A percentile compares a stretch with the other conserved stretches of the same genome.
Evolutionary conservation across 2,329 filamentous ascomycete species (phyloP).

Genomic region (Colletotrichum sublineola): DNA sequence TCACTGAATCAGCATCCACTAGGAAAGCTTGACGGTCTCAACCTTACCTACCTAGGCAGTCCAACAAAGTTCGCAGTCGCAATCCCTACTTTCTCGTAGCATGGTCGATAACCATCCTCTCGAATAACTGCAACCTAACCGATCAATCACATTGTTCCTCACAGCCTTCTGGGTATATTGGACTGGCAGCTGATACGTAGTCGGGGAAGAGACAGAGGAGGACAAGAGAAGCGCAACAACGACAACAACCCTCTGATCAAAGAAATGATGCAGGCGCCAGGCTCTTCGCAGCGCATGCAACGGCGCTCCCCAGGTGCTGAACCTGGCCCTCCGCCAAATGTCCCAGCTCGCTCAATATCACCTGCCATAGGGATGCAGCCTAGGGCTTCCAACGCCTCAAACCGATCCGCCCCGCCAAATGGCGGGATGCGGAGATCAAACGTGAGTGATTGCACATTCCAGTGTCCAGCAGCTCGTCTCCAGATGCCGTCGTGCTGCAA

Average conservation of each 20-base stretch:
- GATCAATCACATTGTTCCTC: not conserved
- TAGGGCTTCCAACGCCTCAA: constrained; percentile 75
- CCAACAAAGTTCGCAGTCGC: constrained; percentile 1
- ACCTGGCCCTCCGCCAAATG: constrained; percentile 68
- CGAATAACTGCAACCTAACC: constrained; percentile 17
- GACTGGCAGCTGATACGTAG: not conserved
- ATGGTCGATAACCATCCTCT: constrained; percentile 16
- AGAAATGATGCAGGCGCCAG: constrained; percentile 64
- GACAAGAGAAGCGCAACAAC: constrained; percentile 8
- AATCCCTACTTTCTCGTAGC: not conserved
- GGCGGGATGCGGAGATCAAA: constrained; percentile 64
- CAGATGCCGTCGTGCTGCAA: not conserved
- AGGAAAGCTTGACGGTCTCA: constrained; percentile 16
- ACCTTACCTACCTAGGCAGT: not conserved
- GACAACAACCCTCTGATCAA: constrained; percentile 1
- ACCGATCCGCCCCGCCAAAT: constrained; percentile 64
- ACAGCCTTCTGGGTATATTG: constrained; percentile 22
- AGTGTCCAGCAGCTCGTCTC: not conserved
- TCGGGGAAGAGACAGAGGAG: constrained; percentile 35
- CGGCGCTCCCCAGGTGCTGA: constrained; percentile 75
- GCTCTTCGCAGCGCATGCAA: constrained; percentile 68
- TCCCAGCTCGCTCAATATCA: constrained; percentile 70
- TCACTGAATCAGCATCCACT: constrained; percentile 22
- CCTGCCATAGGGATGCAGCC: constrained; percentile 70
- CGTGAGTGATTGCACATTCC: constrained; percentile 59